Evolutionary conservation across 2,329 filamentous ascomycete genomes (phyloP).

Genomic region (Sporothrix dimorphospora): DNA sequence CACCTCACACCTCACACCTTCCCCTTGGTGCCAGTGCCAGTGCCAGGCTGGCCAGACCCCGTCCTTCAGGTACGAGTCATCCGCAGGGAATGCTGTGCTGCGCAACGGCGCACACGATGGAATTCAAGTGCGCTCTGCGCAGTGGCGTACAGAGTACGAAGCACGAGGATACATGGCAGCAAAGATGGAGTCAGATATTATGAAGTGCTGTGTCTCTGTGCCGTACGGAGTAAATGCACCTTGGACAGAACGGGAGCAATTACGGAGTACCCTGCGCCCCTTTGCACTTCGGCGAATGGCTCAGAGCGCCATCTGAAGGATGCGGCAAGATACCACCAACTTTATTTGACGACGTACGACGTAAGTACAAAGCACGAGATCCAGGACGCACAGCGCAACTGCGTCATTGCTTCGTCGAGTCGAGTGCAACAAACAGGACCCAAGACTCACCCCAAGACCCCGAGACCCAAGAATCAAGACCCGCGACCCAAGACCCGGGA

Average conservation of each 20-base stretch:
- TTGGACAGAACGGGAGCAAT: not conserved
- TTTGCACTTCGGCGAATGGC: conserved; percentile 22
- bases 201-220: not conserved
- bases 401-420: not conserved
- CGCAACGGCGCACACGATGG: conserved; percentile 2
- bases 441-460: not conserved
- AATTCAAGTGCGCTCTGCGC: not conserved
- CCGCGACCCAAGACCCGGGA: not conserved
- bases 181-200: not conserved
- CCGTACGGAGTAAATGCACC: not conserved
- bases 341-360: conserved; percentile 20
- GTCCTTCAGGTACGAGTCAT: conserved; percentile 17
- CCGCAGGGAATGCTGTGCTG: not conserved
- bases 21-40: not conserved
- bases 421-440: not conserved
- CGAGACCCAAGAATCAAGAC: not conserved
- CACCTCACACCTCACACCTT: too few species aligned
- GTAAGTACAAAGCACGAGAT: conserved; percentile 1
- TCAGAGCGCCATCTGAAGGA: conserved; percentile 15
- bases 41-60: not conserved
- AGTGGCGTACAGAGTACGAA: not conserved
- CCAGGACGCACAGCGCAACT: not conserved
- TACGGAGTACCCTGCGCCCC: conserved; percentile 8
- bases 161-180: not conserved
- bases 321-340: conserved; percentile 9